Base-by-base conservation (phyloP, 352 stramenopile genomes). In the Globisporangium lucens region DNA sequence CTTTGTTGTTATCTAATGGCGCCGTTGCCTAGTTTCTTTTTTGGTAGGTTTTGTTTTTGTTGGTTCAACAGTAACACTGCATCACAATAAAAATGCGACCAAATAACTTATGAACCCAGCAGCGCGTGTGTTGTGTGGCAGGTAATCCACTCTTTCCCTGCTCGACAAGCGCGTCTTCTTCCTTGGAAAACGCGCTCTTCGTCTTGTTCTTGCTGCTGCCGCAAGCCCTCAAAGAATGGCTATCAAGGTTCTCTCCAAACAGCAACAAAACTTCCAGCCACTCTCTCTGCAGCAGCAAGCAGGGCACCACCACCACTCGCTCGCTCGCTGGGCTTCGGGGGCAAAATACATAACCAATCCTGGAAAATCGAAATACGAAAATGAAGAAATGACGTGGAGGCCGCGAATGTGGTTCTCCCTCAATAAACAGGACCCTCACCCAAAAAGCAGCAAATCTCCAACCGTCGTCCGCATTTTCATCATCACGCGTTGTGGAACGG, bases 401-500 rank as follows among this genome's bases (percentile, higher is more conserved):
- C 20, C 10, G 56, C 17, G n/a, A 17, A 30, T 15, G n/a, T 15
- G 17, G 38, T 27, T 27, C 49, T 29, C 22, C 47, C n/a, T 22
- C 46, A 27, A 17, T 3, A 51, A 15, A 5, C 7, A 53, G 4
- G 22, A 55, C 47, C 47, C 20, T 15, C n/a, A 30, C 49, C 10
- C n/a, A 22, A 46, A 13, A 61, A 33, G 20, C 52, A 38, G 52
- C 13, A 10, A 38, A 15, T 13, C 13, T 20, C 38, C 38, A 20
- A 46, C 4, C 33, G 7, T 38, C 7, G 38, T 46, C 38, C 41
- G 2, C 17, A 51, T 22, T 29, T 29, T 46, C 38, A 20, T 30
- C 49, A 27, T 65, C 59, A 65, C 29, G 41, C 59, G 41, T 65
- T 43, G 43, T 65, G 33, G 27, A 65, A 65, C 27, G 59, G 59